phyloP scores from a whole-genome alignment of 1,284 basidiomycete genomes.

The Ganoderma lingzhi region DNA sequence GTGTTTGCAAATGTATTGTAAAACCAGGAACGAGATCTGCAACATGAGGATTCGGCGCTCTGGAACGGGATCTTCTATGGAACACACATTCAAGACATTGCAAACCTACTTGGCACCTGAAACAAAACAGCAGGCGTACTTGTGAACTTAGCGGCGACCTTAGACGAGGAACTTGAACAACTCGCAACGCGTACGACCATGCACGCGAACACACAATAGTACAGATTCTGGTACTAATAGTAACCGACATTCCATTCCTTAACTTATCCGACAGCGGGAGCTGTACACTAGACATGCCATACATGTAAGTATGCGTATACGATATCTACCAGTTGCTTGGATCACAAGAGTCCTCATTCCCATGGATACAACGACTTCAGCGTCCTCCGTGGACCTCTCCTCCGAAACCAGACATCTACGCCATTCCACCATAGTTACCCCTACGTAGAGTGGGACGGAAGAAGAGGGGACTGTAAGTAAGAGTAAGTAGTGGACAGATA shows the following conservation, averaged over 20 bases:
- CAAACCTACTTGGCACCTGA: background rate
- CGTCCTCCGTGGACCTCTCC: background rate
- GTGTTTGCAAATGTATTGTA: constrained; percentile 11
- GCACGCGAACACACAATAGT: background rate
- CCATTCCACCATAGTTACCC: background rate
- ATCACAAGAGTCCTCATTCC: constrained; percentile 1
- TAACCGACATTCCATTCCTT: constrained; percentile 8
- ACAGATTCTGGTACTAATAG: background rate
- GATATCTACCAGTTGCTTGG: background rate
- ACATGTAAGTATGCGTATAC: constrained; percentile 5
- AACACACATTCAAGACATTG: background rate
- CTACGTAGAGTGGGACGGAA: background rate
- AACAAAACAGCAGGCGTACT: no score
- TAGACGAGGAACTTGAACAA: no score
- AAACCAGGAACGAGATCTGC: constrained; percentile 7
- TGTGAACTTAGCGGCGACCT: no score
- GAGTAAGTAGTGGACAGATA: constrained; percentile 5
- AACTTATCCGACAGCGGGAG: constrained; percentile 7
- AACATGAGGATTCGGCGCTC: background rate
- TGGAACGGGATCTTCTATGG: background rate
- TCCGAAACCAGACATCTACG: background rate
- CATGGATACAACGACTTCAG: constrained; percentile 6
- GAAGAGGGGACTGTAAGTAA: constrained; percentile 6
- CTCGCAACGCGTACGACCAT: no score
- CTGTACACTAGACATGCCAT: constrained; percentile 13